Conservation (phyloP, 352 stramenopile species). For the Phytophthora fragariaefolia region DNA sequence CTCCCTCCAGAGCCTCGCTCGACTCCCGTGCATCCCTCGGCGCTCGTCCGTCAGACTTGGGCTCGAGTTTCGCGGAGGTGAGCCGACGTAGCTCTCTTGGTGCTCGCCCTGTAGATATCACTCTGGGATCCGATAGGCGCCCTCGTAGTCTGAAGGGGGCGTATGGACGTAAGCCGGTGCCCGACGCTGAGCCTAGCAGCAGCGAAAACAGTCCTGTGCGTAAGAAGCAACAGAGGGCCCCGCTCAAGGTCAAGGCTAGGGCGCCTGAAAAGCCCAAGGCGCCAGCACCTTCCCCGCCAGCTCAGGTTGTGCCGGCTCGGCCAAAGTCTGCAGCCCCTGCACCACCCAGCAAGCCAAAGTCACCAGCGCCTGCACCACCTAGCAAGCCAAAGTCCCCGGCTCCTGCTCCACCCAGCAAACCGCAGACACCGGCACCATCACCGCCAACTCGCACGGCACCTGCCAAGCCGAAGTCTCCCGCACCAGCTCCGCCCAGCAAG, state of each 20-base stretch:
- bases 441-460: too few relatives aligned
- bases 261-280: constrained; percentile 24
- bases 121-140: constrained; percentile 20
- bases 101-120: constrained; percentile 20
- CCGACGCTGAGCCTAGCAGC: constrained; percentile 17
- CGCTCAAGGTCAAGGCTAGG: constrained; percentile 18
- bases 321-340: constrained; percentile 12
- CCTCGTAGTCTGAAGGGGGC: constrained; percentile 22
- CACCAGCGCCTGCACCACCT: constrained; percentile 11
- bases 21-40: constrained; percentile 29
- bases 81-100: constrained; percentile 29
- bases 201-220: constrained; percentile 11
- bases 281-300: constrained; percentile 14
- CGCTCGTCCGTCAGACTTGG: constrained; percentile 27
- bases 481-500: constrained; percentile 11
- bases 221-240: constrained; percentile 25
- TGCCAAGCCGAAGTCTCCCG: constrained; percentile 13
- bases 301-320: constrained; percentile 4
- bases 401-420: constrained; percentile 14
- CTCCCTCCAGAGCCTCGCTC: constrained; percentile 34
- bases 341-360: constrained; percentile 12
- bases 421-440: background rate
- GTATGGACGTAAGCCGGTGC: constrained; percentile 33
- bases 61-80: constrained; percentile 26
- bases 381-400: constrained; percentile 20